Evolutionary conservation across 208 protist genomes (phyloP), one percentile per base, ranked within the genome.

Genomic region (Wallacemonas sp.): DNA sequence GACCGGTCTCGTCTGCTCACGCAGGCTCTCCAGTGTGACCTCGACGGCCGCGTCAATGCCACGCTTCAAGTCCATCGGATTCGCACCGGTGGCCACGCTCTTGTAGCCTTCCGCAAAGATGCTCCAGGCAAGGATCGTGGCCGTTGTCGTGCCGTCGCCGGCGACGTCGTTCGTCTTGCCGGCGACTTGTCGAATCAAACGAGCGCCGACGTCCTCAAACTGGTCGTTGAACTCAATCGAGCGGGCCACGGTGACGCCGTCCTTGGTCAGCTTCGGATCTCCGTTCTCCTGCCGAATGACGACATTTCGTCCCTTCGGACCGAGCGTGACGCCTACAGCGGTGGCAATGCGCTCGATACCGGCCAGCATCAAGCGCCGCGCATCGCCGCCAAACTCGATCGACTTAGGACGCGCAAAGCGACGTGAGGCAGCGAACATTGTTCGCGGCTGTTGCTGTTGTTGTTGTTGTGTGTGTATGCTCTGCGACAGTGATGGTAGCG

Each of bases 171-270:
- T 99, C 57, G 98, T 99, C 71, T 98, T 99, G 48, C 78, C 87
- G n/a, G 98, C 97, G 21, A 98, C 97, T 67, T 97, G 82, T 8
- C 94, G 88, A 63, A 99, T 97, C 53, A 99, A 76, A 65, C 97
- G 91, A 1, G 98, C 99, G 46, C 99, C 99, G 48, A 99, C 71
- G 85, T 99, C 99, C 73, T 99, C 87, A 61, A 95, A 98, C 64
- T 93, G 90, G 83, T 99, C 95, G 66, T 93, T 79, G 61, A 99
- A 99, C 63, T 99, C 98, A 75, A 99, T 98, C 42, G 91, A 87
- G 71, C 99, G 99, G 21, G 99, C 99, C 5, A 99, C 99, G n/a
- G 98, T 99, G n/a, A 99, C 99, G 85, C 99, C 99, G 73, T 99
- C 99, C 85, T 99, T 99, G 32, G 99, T 99, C 77, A 99, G 99